Evolutionary conservation across 306 rosid species (phyloP).

Genomic region (Chamaecrista fasciculata): DNA sequence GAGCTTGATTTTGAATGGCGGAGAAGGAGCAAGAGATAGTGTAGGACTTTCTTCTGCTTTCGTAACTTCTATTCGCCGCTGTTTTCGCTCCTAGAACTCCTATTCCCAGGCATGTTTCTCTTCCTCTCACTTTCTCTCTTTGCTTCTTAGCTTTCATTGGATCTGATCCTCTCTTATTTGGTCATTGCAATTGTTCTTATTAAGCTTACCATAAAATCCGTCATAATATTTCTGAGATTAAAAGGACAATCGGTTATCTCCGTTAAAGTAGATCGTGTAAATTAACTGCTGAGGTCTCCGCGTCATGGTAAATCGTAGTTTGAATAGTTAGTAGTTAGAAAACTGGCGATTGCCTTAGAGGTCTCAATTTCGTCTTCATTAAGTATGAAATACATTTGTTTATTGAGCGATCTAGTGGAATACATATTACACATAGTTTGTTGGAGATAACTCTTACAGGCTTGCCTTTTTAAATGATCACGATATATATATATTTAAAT

Average conservation of each 20-base stretch:
- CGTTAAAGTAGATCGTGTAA: background rate
- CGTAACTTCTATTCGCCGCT: conserved; percentile 9
- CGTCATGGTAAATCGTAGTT: background rate
- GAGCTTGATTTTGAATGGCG: conserved; percentile 18
- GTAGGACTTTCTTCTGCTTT: conserved; percentile 37
- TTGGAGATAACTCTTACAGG: background rate
- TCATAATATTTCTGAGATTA: background rate
- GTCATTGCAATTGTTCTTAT: background rate
- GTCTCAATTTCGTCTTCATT: background rate
- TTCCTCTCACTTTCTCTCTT: background rate
- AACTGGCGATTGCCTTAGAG: background rate
- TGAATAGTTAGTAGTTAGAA: background rate
- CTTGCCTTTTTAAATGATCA: background rate
- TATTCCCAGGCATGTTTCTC: conserved; percentile 38
- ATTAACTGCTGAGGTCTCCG: background rate
- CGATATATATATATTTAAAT: background rate
- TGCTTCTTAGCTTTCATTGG: background rate
- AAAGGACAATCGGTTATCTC: background rate
- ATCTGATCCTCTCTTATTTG: background rate
- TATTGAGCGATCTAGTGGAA: background rate
- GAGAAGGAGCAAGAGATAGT: background rate
- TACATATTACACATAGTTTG: background rate
- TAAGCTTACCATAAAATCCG: background rate
- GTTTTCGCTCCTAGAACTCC: conserved; percentile 39
- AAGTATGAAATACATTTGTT: background rate